These are phyloP conservation scores for Batkoa obscura DNA, from an alignment of 371 early-diverging fungal genomes.

Conservation along the genomic window DNA sequence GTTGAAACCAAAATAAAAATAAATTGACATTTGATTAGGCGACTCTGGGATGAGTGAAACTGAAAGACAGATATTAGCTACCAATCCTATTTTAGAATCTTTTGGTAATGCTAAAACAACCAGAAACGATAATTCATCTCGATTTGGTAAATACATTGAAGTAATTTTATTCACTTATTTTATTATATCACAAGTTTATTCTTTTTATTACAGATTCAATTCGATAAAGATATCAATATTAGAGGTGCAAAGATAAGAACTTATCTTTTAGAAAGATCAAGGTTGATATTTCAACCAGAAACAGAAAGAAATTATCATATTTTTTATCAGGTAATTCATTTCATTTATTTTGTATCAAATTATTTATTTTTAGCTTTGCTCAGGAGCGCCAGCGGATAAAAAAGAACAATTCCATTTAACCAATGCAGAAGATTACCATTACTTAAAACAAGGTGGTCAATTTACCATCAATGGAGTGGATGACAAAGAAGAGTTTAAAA, in stretches of 20 bases:
- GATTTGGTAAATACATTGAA: slow-evolving; percentile 98
- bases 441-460: slow-evolving; percentile 67
- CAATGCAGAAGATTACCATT: slow-evolving; percentile 59
- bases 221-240: slow-evolving; percentile 59
- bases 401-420: slow-evolving; percentile 53
- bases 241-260: slow-evolving; percentile 91
- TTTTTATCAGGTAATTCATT: slow-evolving; percentile 64
- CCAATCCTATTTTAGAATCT: slow-evolving; percentile 98
- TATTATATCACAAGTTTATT: neutral
- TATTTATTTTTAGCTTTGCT: slow-evolving; percentile 40
- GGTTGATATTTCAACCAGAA: slow-evolving; percentile 84
- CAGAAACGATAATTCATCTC: slow-evolving; percentile 94
- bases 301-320: slow-evolving; percentile 97
- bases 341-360: neutral
- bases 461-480: slow-evolving; percentile 74
- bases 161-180: slow-evolving; percentile 10
- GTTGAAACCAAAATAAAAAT: neutral
- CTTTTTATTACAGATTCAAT: slow-evolving; percentile 32
- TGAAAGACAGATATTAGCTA: slow-evolving; percentile 67
- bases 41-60: slow-evolving; percentile 46
- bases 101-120: slow-evolving; percentile 99
- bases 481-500: slow-evolving; percentile 75
- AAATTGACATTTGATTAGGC: neutral
- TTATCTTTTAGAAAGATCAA: slow-evolving; percentile 95
- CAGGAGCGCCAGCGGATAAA: slow-evolving; percentile 66